Conservation (phyloP, 805 yeast genomes). For the Metschnikowia cerradonensis region DNA sequence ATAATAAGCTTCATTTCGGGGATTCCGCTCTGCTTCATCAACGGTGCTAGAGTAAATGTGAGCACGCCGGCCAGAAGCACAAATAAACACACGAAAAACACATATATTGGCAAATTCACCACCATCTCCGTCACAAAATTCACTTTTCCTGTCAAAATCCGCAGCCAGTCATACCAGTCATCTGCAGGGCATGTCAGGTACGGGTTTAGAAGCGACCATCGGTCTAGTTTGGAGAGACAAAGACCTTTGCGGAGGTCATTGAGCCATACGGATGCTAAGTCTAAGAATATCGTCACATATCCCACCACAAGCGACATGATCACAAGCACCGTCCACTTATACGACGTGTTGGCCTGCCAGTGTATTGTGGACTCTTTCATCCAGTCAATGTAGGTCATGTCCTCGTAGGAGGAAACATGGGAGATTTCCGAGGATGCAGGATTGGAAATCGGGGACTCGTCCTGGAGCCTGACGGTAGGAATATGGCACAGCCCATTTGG, state of each 20-base stretch:
- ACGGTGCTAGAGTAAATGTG: conserved; percentile 23
- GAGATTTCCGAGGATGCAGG: neutral
- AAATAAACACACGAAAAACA: conserved; percentile 24
- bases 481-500: neutral
- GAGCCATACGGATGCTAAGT: conserved; percentile 46
- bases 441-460: neutral
- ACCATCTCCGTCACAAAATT: conserved; percentile 18
- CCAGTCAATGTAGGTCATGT: conserved; percentile 52
- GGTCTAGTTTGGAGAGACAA: conserved; percentile 37
- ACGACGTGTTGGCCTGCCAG: conserved; percentile 15
- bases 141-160: conserved; percentile 20
- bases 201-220: conserved; percentile 41
- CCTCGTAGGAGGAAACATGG: conserved; percentile 23
- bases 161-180: conserved; percentile 39
- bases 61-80: conserved; percentile 28
- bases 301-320: conserved; percentile 47
- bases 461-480: neutral
- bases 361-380: conserved; percentile 35
- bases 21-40: conserved; percentile 55
- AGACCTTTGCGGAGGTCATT: conserved; percentile 52
- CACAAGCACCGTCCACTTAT: conserved; percentile 48
- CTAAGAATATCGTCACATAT: conserved; percentile 44
- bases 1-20: conserved; percentile 68
- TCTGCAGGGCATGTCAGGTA: conserved; percentile 41
- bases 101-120: conserved; percentile 35